Evolutionary conservation across 2,329 filamentous ascomycete genomes (phyloP), one percentile per base, ranked within the genome.

Genomic region (Rhinocladiella similis): DNA sequence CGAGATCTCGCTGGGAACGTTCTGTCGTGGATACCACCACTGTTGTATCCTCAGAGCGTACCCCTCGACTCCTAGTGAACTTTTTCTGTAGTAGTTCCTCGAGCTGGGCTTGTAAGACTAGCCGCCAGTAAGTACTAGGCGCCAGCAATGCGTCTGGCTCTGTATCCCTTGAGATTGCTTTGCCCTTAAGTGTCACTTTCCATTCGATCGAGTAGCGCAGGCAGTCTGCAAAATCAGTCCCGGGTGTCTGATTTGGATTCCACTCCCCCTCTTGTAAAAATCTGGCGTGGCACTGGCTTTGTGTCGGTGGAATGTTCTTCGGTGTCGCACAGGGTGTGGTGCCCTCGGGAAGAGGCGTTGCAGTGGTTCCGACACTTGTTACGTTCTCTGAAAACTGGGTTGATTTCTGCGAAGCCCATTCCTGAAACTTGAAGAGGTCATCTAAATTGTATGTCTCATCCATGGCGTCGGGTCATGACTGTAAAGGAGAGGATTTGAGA

Each of bases 161-260:
- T 3, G 33, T 54, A 42, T 54, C 45, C 22, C 33, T 54, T 29
- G 45, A 39, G 51, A 54, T 48, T 13, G 33, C 18, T 53, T 41
- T 54, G 9, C 33, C 33, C 18, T 54, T 48, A 5, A 42, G n/a
- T 19, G 35, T 54, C 43, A 54, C 51, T n/a, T 54, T 48, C 51
- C 43, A 54, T 20, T 54, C 43, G 35, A 47, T 54, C 51, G 51
- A 48, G 51, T 54, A 48, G 35, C 22, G 51, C 25, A 54, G 51
- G 25, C 43, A 47, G 22, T 27, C 27, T 16, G 51, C 43, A 35
- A 22, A 33, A 25, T 54, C 20, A 10, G 14, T 33, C 2, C 27
- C 35, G 29, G 48, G 47, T 48, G 19, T 13, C 35, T 50, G 14
- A n/a, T 54, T 22, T 48, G 51, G 51, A 14, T 48, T 29, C 51